Evolutionary conservation across 805 yeast genomes (phyloP).

Genomic region (Barnettozyma wickerhamii): DNA sequence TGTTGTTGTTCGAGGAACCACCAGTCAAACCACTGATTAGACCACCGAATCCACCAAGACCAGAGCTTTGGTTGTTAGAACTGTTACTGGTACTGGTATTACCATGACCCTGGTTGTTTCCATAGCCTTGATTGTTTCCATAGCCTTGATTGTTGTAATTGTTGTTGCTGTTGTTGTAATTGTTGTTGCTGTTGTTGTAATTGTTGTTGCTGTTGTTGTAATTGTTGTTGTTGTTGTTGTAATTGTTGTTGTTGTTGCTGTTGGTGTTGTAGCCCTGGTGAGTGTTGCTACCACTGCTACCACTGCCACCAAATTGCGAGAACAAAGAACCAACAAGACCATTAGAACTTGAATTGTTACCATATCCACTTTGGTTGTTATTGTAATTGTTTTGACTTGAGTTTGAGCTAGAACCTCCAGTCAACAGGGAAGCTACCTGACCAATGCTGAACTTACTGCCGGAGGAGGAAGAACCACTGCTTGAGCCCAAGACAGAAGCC

Average conservation of each 20-base stretch:
- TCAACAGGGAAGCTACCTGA: constrained; percentile 12
- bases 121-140: background rate
- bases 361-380: background rate
- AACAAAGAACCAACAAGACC: constrained; percentile 7
- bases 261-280: background rate
- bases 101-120: constrained; percentile 1
- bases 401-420: constrained; percentile 5
- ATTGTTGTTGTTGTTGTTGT: constrained; percentile 1
- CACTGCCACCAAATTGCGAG: constrained; percentile 12
- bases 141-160: constrained; percentile 1
- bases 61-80: background rate
- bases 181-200: background rate
- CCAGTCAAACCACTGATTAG: constrained; percentile 1
- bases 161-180: background rate
- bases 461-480: constrained; percentile 2
- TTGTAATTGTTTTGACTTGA: background rate
- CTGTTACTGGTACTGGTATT: background rate
- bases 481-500: constrained; percentile 13
- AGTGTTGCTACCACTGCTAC: background rate
- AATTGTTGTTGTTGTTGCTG: constrained; percentile 6
- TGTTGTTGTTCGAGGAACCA: background rate
- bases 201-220: background rate
- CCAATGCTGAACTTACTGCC: constrained; percentile 11
- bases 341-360: constrained; percentile 3
- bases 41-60: background rate